These are phyloP conservation scores for Cryoendolithus antarcticus DNA, from an alignment of 2,329 filamentous ascomycete genomes.

Conservation along the genomic window DNA sequence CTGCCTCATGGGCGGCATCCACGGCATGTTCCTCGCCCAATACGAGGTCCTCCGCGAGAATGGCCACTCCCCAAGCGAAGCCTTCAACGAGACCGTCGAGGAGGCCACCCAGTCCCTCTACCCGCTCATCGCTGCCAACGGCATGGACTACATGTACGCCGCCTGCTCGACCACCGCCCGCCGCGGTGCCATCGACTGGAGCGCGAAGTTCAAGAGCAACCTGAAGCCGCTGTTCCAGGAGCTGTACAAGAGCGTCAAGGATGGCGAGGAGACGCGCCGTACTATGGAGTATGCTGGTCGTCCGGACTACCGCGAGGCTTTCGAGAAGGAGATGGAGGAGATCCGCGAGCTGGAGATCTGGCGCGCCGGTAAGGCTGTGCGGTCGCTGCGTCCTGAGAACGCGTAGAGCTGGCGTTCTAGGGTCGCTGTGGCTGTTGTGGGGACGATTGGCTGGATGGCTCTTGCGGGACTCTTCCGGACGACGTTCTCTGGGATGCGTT, in stretches of 20 bases:
- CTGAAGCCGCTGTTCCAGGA: slow-evolving; percentile 98
- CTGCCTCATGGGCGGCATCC: slow-evolving; percentile 99
- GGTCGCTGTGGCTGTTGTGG: background rate
- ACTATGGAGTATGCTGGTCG: slow-evolving; percentile 96
- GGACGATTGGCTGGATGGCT: background rate
- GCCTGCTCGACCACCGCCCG: slow-evolving; percentile 98
- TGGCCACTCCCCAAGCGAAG: slow-evolving; percentile 93
- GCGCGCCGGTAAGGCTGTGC: slow-evolving; percentile 94
- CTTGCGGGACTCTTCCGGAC: background rate
- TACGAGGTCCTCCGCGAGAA: slow-evolving; percentile 99
- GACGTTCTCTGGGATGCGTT: background rate
- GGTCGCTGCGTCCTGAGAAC: slow-evolving; percentile 34
- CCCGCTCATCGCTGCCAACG: slow-evolving; percentile 91
- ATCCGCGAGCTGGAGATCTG: slow-evolving; percentile 98
- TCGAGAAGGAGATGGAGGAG: slow-evolving; percentile 96
- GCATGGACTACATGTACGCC: slow-evolving; percentile 99
- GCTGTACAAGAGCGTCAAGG: slow-evolving; percentile 84
- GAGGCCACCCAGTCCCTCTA: slow-evolving; percentile 97
- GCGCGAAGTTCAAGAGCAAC: slow-evolving; percentile 89
- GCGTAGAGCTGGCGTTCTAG: slow-evolving; percentile 10
- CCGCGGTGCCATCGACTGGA: slow-evolving; percentile 98
- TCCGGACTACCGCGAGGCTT: slow-evolving; percentile 91
- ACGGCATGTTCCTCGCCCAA: slow-evolving; percentile 99
- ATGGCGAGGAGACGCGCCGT: slow-evolving; percentile 88
- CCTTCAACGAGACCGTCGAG: slow-evolving; percentile 99